phyloP scores from a whole-genome alignment of 345 rosid species.

The Jatropha curcas region DNA sequence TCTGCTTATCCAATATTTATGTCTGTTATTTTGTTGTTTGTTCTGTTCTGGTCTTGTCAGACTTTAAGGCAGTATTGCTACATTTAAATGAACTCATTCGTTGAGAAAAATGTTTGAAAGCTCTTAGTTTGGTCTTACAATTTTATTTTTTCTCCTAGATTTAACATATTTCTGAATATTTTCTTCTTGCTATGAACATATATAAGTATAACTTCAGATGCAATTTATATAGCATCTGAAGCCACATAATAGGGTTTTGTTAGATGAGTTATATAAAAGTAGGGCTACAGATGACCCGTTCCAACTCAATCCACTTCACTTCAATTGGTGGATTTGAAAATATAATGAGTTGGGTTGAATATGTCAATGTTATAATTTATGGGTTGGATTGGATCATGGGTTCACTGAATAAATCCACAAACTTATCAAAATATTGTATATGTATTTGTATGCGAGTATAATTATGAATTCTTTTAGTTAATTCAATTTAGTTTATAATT shows the following conservation, averaged over 20 bases:
- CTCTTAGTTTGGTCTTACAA: neutral
- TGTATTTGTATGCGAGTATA: too few species aligned
- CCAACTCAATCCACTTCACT: too few species aligned
- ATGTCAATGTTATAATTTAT: too few species aligned
- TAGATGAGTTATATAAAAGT: neutral
- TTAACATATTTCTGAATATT: neutral
- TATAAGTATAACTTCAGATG: neutral
- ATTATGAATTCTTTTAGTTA: too few species aligned
- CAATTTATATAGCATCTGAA: neutral
- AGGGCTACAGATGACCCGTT: too few species aligned
- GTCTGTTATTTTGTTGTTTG: neutral
- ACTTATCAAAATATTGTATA: too few species aligned
- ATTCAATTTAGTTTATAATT: too few species aligned
- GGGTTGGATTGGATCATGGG: too few species aligned
- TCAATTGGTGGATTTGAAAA: too few species aligned
- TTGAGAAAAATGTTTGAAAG: neutral
- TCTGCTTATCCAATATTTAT: neutral
- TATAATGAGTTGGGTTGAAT: too few species aligned
- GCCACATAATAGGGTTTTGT: neutral
- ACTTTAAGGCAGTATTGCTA: neutral
- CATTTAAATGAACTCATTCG: neutral
- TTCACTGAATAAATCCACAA: too few species aligned
- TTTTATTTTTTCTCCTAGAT: neutral
- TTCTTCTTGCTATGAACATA: too few species aligned
- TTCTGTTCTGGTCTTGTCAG: neutral